A percentile compares a stretch with the other conserved stretches of the same genome.
Evolutionary conservation across 1,139 yeast species (phyloP).

Genomic region (Pichia cactophila): DNA sequence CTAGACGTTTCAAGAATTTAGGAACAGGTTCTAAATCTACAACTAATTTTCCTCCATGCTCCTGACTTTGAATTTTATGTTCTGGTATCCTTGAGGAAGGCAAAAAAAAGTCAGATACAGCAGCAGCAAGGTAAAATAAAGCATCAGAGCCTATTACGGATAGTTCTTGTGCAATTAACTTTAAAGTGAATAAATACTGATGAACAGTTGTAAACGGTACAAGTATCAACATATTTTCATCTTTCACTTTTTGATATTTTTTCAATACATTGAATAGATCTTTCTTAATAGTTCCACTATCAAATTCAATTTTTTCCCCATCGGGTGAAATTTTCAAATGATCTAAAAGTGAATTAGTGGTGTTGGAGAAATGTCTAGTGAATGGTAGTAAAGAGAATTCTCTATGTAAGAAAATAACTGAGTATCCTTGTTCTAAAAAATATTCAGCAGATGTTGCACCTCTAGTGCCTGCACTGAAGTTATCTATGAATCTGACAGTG

Average conservation of each 20-base stretch:
- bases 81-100: slow-evolving; percentile 82
- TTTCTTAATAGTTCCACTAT: slow-evolving; percentile 46
- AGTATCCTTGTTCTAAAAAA: slow-evolving; percentile 76
- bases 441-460: slow-evolving; percentile 96
- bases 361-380: slow-evolving; percentile 80
- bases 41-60: slow-evolving; percentile 60
- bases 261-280: slow-evolving; percentile 59
- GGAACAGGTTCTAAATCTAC: slow-evolving; percentile 95
- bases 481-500: slow-evolving; percentile 92
- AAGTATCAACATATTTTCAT: slow-evolving; percentile 51
- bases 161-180: slow-evolving; percentile 55
- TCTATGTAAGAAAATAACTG: slow-evolving; percentile 85
- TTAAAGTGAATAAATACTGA: slow-evolving; percentile 82
- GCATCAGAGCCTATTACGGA: slow-evolving; percentile 48
- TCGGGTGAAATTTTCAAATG: slow-evolving; percentile 51
- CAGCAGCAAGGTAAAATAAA: slow-evolving; percentile 88
- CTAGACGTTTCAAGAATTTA: slow-evolving; percentile 78
- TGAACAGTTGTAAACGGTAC: slow-evolving; percentile 93
- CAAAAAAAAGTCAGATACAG: slow-evolving; percentile 91
- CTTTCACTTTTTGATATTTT: slow-evolving; percentile 55
- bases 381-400: slow-evolving; percentile 89
- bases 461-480: slow-evolving; percentile 95
- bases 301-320: slow-evolving; percentile 46
- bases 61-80: slow-evolving; percentile 87
- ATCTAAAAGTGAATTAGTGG: slow-evolving; percentile 80